Percentiles rank a stretch among this genome's conserved stretches.
Conservation (phyloP, 164 flowering plant species). For the Buxus sempervirens region DNA sequence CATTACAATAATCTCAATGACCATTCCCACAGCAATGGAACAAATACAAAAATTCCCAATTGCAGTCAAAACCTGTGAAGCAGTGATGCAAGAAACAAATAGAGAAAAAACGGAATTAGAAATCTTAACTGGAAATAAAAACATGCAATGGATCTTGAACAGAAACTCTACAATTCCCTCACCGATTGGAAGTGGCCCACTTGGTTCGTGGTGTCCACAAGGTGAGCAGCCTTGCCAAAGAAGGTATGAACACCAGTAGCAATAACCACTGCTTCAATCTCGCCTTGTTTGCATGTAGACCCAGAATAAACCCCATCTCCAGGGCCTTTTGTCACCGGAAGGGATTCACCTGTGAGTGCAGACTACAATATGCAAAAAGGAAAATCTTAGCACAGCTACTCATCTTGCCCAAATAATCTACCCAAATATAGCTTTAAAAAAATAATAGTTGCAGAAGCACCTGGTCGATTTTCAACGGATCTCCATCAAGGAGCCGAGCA, state of each 20-base stretch:
- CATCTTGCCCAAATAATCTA: neutral
- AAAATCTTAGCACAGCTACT: neutral
- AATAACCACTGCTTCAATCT: conserved; percentile 41
- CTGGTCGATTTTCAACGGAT: conserved; percentile 89
- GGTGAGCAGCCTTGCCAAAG: conserved; percentile 48
- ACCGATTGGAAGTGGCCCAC: conserved; percentile 44
- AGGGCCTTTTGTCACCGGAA: conserved; percentile 41
- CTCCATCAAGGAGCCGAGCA: conserved; percentile 89
- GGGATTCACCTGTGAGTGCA: conserved; percentile 41
- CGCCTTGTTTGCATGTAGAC: conserved; percentile 44
- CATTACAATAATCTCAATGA: conserved; percentile 70
- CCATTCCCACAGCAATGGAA: conserved; percentile 73
- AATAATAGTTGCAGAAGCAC: conserved; percentile 23
- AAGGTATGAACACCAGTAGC: conserved; percentile 49
- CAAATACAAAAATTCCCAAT: conserved; percentile 78
- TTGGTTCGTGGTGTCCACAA: conserved; percentile 39
- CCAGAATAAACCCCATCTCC: conserved; percentile 47
- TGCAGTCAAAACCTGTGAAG: conserved; percentile 65
- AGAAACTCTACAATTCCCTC: neutral
- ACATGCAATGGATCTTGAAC: too few species aligned
- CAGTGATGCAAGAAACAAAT: conserved; percentile 4
- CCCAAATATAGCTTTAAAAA: neutral
- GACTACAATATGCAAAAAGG: conserved; percentile 22
- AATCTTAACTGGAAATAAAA: neutral
- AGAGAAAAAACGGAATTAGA: neutral